Percentiles rank a stretch among this genome's conserved stretches.
phyloP scores from a whole-genome alignment of 2,329 filamentous ascomycete genomes.

The Dactylellina cionopaga region DNA sequence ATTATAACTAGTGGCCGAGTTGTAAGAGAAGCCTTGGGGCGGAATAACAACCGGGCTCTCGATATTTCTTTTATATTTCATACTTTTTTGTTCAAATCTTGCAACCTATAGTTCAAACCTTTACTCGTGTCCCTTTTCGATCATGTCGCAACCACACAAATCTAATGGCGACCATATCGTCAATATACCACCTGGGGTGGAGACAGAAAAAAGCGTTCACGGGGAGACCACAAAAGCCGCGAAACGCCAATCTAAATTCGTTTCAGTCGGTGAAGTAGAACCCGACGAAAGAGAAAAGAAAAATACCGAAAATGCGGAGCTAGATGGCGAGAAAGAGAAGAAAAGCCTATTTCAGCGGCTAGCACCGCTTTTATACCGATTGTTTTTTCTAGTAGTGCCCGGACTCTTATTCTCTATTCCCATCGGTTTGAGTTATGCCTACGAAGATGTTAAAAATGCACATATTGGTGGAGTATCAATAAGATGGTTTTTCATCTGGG shows the following conservation, averaged over 20 bases:
- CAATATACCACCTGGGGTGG: background rate
- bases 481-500: conserved; percentile 69
- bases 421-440: conserved; percentile 64
- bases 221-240: background rate
- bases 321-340: conserved; percentile 3
- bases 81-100: background rate
- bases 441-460: conserved; percentile 54
- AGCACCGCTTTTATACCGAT: background rate
- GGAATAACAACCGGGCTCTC: too few relatives aligned
- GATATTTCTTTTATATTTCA: too few relatives aligned
- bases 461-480: conserved; percentile 61
- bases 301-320: background rate
- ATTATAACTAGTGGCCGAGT: too few relatives aligned
- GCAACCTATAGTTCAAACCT: background rate
- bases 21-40: too few relatives aligned
- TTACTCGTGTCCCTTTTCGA: background rate
- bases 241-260: background rate
- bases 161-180: conserved; percentile 25
- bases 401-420: conserved; percentile 67
- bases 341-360: background rate
- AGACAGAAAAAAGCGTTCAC: background rate
- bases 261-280: background rate
- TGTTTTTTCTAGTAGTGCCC: background rate
- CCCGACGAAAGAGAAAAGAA: background rate
- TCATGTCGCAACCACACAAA: background rate